Evolutionary conservation across 108 stramenopile genomes (phyloP).

Genomic region (Mediolabrus comicus): DNA sequence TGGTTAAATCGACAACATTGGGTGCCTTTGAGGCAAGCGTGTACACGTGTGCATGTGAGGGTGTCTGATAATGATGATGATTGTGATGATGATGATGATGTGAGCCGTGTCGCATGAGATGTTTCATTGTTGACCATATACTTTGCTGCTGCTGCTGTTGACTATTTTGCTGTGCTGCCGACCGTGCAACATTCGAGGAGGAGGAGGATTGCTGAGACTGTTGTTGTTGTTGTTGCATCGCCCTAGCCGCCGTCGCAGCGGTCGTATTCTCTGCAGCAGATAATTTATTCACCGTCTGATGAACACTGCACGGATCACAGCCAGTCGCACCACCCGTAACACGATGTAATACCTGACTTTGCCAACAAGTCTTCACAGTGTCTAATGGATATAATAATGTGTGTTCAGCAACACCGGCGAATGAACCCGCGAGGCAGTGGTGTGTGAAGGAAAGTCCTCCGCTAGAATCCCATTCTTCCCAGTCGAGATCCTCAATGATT

Average conservation of each 20-base stretch:
- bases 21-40: conserved; percentile 9
- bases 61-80: neutral
- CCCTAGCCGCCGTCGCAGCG: neutral
- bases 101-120: conserved; percentile 17
- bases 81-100: neutral
- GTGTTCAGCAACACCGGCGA: conserved; percentile 96
- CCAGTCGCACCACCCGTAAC: neutral
- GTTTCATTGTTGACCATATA: conserved; percentile 50
- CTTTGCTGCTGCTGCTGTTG: conserved; percentile 7
- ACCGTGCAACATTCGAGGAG: too few relatives aligned
- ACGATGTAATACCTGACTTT: conserved; percentile 81
- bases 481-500: conserved; percentile 79
- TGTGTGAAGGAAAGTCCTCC: conserved; percentile 69
- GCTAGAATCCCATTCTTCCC: conserved; percentile 97
- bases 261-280: neutral
- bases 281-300: neutral
- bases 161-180: neutral
- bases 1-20: conserved; percentile 32
- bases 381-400: conserved; percentile 93
- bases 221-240: neutral
- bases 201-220: too few relatives aligned
- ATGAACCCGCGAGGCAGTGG: conserved; percentile 94
- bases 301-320: neutral
- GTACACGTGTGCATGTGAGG: neutral
- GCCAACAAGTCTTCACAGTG: conserved; percentile 91